Conservation (phyloP, 2,329 filamentous ascomycete species). For the Ampelomyces quisqualis region DNA sequence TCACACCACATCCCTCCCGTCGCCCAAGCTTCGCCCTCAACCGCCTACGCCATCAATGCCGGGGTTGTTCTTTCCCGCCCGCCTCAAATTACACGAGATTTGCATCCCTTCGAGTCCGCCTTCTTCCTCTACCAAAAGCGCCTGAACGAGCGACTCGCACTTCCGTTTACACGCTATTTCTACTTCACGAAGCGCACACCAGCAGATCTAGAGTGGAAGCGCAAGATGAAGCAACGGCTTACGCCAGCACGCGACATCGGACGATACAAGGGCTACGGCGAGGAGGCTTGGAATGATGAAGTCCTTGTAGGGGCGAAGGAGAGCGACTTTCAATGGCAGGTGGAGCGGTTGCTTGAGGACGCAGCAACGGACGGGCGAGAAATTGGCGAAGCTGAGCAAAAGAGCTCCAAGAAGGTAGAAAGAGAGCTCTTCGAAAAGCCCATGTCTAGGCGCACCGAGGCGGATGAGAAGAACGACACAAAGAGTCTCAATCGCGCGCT, state of each 20-base stretch:
- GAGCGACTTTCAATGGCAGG: slow-evolving; percentile 63
- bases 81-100: slow-evolving; percentile 79
- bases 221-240: slow-evolving; percentile 75
- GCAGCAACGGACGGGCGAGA: slow-evolving; percentile 60
- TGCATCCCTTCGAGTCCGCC: slow-evolving; percentile 85
- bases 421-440: slow-evolving; percentile 70
- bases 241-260: slow-evolving; percentile 83
- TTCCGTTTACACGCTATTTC: slow-evolving; percentile 86
- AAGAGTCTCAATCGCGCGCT: slow-evolving; percentile 77
- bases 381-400: slow-evolving; percentile 40
- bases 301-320: slow-evolving; percentile 71
- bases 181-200: slow-evolving; percentile 93
- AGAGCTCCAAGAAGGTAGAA: slow-evolving; percentile 44
- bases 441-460: slow-evolving; percentile 69
- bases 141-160: slow-evolving; percentile 84
- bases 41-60: slow-evolving; percentile 52
- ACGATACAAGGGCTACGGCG: slow-evolving; percentile 72
- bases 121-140: slow-evolving; percentile 98
- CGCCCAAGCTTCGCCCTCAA: slow-evolving; percentile 43
- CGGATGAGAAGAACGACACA: slow-evolving; percentile 72
- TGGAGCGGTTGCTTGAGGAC: slow-evolving; percentile 71
- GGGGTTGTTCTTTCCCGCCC: slow-evolving; percentile 85
- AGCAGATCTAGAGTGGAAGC: slow-evolving; percentile 82
- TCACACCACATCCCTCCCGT: slow-evolving; percentile 38
- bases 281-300: slow-evolving; percentile 88